A percentile compares a stretch with the other conserved stretches of the same genome.
Conservation (phyloP, 768 basidiomycete genomes). For the Mrakia hoshinonis region DNA sequence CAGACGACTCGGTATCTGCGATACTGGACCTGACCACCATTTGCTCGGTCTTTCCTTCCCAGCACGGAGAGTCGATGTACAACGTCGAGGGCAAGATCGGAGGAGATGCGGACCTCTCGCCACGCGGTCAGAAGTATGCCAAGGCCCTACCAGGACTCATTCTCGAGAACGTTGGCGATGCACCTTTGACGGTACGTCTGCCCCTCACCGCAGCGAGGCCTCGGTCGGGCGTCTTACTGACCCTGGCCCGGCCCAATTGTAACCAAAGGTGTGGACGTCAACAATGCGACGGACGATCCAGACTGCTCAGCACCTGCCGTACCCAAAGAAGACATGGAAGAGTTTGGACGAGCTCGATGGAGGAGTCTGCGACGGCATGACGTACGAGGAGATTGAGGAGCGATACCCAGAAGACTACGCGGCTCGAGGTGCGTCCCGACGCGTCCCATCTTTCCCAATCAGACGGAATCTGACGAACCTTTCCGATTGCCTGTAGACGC, state of each 20-base stretch:
- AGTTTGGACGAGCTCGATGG: constrained; percentile 96
- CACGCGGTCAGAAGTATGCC: constrained; percentile 76
- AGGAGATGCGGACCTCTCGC: constrained; percentile 84
- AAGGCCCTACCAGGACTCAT: constrained; percentile 76
- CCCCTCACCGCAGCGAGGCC: neutral
- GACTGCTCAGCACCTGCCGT: constrained; percentile 71
- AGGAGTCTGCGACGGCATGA: constrained; percentile 99
- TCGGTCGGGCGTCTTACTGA: neutral
- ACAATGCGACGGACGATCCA: constrained; percentile 87
- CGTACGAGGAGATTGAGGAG: constrained; percentile 97
- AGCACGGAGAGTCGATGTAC: constrained; percentile 97
- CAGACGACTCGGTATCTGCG: neutral
- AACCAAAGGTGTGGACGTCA: constrained; percentile 87
- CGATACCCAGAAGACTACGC: constrained; percentile 96
- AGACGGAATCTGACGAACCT: neutral
- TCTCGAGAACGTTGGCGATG: constrained; percentile 80
- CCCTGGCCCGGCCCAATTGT: neutral
- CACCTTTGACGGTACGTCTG: constrained; percentile 62
- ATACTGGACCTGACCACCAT: neutral
- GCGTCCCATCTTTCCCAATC: no score
- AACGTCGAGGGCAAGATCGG: constrained; percentile 96
- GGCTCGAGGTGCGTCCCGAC: constrained; percentile 68
- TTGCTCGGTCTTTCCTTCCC: constrained; percentile 4
- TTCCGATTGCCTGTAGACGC: no score
- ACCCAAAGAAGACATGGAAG: constrained; percentile 94